Base-by-base conservation (phyloP, 768 basidiomycete species). In the Dendrothele bispora region DNA sequence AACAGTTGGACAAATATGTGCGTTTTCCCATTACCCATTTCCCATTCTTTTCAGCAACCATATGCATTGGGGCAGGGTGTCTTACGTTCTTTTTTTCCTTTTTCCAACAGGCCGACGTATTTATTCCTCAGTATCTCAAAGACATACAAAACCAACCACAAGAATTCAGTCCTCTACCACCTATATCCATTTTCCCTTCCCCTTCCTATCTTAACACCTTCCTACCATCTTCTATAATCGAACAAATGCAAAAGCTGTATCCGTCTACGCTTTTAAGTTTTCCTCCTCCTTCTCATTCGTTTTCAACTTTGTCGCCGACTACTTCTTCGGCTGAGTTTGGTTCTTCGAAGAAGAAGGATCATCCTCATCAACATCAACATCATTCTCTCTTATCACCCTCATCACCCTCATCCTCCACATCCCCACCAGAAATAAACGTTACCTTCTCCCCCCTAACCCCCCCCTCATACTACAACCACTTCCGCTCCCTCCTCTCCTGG, bases 1-100 rank as follows among this genome's bases (percentile, higher is more conserved):
- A 64, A 66, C 56, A 64, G 49, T 64, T 77, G 42, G 73, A 77
- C 61, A 73, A 69, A 71, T 77, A 74, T 65, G 74, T 74, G 52
- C 25, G 69, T 54, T n/a, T 21, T 22, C 35, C 38, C 7, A n/a
- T 11, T 40, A 39, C 3, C 39, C 18, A 15, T 5, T 28, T 10
- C 27, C 18, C 34, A 35, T 43, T 28, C 29, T 41, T 5, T 37
- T 18, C n/a, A n/a, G n/a, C n/a, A n/a, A n/a, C n/a, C n/a, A n/a
- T n/a, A n/a, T n/a, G n/a, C n/a, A n/a, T n/a, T n/a, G n/a, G n/a
- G n/a, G n/a, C n/a, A n/a, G n/a, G n/a, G n/a, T n/a, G n/a, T n/a
- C n/a, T 10, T 37, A 44, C 3, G 41, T 21, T 10, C 7, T 22
- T 10, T 28, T 20, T 35, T 36, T 40, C 30, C 30, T 38, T 8